A percentile compares a stretch with the other conserved stretches of the same genome.
These are phyloP conservation scores for Zangia roseola DNA, from an alignment of 768 basidiomycete genomes.

Conservation along the genomic window DNA sequence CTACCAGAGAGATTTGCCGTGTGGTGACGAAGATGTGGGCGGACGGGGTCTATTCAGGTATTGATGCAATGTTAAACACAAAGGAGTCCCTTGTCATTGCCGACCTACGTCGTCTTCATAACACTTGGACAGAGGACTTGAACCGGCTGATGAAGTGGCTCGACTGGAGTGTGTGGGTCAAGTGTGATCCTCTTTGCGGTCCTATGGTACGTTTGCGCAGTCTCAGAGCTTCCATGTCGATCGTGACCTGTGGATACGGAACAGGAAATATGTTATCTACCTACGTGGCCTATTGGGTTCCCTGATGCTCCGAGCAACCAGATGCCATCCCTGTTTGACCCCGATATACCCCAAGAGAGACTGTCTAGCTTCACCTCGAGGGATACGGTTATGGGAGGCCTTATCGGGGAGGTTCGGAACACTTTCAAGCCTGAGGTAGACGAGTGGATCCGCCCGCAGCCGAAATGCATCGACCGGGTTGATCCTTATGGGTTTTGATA, in stretches of 20 bases:
- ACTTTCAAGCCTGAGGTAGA: background rate
- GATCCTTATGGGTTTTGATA: background rate
- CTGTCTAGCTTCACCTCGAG: background rate
- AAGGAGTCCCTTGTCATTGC: background rate
- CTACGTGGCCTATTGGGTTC: conserved; percentile 3
- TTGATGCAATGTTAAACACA: conserved; percentile 15
- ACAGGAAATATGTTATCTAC: conserved; percentile 3
- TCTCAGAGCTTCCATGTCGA: background rate
- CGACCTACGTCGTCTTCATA: conserved; percentile 8
- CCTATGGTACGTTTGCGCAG: conserved; percentile 35
- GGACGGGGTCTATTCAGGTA: conserved; percentile 28
- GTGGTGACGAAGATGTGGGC: conserved; percentile 48
- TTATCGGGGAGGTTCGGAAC: background rate
- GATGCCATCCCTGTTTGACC: too few species aligned
- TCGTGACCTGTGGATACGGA: background rate
- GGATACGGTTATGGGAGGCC: background rate
- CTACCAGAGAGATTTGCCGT: conserved; percentile 44
- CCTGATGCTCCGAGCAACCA: too few species aligned
- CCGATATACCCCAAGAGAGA: background rate
- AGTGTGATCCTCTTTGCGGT: conserved; percentile 44
- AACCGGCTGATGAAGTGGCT: conserved; percentile 46
- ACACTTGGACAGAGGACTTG: conserved; percentile 29
- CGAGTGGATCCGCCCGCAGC: background rate
- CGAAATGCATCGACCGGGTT: background rate
- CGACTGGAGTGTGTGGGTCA: conserved; percentile 51